Base-by-base conservation (phyloP, 768 basidiomycete species). In the Suillus lakei region DNA sequence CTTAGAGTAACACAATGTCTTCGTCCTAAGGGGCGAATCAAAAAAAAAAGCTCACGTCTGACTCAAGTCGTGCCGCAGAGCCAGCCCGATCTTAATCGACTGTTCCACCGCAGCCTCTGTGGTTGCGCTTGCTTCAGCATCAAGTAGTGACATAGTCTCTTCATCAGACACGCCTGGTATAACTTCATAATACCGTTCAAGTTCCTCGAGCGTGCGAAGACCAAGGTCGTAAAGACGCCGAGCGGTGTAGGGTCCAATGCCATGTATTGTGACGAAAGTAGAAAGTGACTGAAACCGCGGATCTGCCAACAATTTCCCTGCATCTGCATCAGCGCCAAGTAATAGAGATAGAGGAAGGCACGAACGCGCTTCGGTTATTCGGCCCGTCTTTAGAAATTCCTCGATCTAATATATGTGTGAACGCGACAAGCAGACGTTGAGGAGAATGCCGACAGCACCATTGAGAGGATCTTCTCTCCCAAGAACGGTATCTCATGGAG, bases 181-280 rank as follows among this genome's bases (percentile, higher is more conserved):
- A 44, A 77, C 71, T 65, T 77, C 76, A 72, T 90, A 91, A 70
- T 89, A 89, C 46, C 82, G 79, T 66, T 89, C 86, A 54, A 96
- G 82, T 72, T 93, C 88, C 5, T 86, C 83, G 8, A 94, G 73
- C 0, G 86, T 90, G 39, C 92, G 86, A 51, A 93, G 75, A 2
- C 90, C 90, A 50, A 84, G 78, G 38, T 84, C 84, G 73, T 89
- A 92, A 5, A 93, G 81, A 44, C 82, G 78, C 7, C 87, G 84
- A 7, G 93, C 91, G 8, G 84, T 91, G n/a, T 78, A 75, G 0
- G 92, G 82, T 8, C 93, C 93, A 39, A 95, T 88, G 10, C 91
- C 89, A 62, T 95, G 88, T 63, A 95, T 77, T 6, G 85, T 80
- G 16, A 84, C 78, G 70, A 95, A 92, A 0, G 78, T 70, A 8